Evolutionary conservation across 805 yeast genomes (phyloP), one percentile per base, ranked within the genome.

Genomic region (Scheffersomyces lignosus): DNA sequence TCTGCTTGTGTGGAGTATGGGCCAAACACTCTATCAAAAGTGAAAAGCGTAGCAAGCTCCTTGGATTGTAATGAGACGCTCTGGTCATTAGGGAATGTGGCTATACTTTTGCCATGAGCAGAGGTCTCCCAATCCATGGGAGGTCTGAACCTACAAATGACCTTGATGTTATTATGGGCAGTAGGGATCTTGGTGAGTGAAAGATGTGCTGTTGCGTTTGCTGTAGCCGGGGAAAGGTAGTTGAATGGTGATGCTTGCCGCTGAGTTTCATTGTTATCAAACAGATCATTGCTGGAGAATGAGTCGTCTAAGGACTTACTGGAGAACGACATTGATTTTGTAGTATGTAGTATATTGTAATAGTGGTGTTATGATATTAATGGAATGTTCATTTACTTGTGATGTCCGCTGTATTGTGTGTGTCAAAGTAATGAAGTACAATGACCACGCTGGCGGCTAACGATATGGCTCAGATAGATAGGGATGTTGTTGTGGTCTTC

Each of bases 81-180:
- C 12, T 52, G 46, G 15, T 51, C 47, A 31, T 60, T 55, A 3
- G 58, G 55, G 34, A 52, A 49, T 12, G 50, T 49, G 4, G 50
- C 50, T 4, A 49, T 24, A 38, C 10, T 20, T 7, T 20, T 10
- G 24, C 10, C 24, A 20, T 20, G 10, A 7, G 24, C 24, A 10
- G 24, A 7, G 7, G 7, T 20, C 10, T 20, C 24, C 24, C 10
- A 7, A 10, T 7, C 24, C 10, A 10, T 20, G 34, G 7, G 23
- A 1, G 93, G 93, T 30, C 93, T 64, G 48, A 86, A 79, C 35
- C 95, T 66, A 17, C 86, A 87, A 14, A 86, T 70, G 18, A 86
- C 95, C 48, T 78, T 78, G 52, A 83, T 77, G 45, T 73, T 70
- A 35, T 61, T 48, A 31, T 44, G 51, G 33, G 27, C 13, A 29